phyloP scores from a whole-genome alignment of 495 filamentous ascomycete species.

The Aspergillus saccharolyticus region DNA sequence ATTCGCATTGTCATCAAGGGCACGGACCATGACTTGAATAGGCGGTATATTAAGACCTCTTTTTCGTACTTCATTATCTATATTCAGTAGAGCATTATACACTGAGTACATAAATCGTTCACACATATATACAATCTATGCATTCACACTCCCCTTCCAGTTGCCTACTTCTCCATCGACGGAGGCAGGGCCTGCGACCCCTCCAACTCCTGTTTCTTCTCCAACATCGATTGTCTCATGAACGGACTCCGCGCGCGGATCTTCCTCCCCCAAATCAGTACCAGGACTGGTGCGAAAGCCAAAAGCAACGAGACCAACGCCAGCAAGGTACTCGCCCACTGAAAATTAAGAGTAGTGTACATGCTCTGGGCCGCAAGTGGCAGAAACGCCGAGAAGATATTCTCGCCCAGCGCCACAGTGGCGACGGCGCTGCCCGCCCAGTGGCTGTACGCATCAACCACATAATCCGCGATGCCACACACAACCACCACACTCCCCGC shows the following conservation, averaged over 20 bases:
- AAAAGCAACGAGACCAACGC: slow-evolving; percentile 19
- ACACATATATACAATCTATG: not conserved
- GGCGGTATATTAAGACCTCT: slow-evolving; percentile 31
- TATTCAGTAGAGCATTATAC: not conserved
- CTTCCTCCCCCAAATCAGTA: slow-evolving; percentile 2
- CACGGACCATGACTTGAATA: slow-evolving; percentile 51
- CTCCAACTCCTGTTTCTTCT: not conserved
- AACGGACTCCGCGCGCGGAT: slow-evolving; percentile 8
- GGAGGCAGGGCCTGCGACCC: not conserved
- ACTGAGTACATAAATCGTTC: not conserved
- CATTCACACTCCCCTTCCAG: not conserved
- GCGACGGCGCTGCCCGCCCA: slow-evolving; percentile 24
- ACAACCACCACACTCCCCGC: slow-evolving; percentile 19
- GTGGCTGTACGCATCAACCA: slow-evolving; percentile 25
- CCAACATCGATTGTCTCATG: slow-evolving; percentile 7
- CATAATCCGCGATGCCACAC: slow-evolving; percentile 20
- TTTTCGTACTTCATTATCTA: no score
- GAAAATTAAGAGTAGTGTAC: slow-evolving; percentile 30
- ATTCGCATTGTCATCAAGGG: slow-evolving; percentile 50
- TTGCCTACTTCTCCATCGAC: not conserved
- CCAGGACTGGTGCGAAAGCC: not conserved
- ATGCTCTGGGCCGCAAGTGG: slow-evolving; percentile 30
- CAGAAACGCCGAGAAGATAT: slow-evolving; percentile 21
- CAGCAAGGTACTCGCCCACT: slow-evolving; percentile 34
- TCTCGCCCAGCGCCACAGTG: slow-evolving; percentile 21